Evolutionary conservation across 106 monocot genomes (phyloP).

Genomic region (Acorus calamus): DNA sequence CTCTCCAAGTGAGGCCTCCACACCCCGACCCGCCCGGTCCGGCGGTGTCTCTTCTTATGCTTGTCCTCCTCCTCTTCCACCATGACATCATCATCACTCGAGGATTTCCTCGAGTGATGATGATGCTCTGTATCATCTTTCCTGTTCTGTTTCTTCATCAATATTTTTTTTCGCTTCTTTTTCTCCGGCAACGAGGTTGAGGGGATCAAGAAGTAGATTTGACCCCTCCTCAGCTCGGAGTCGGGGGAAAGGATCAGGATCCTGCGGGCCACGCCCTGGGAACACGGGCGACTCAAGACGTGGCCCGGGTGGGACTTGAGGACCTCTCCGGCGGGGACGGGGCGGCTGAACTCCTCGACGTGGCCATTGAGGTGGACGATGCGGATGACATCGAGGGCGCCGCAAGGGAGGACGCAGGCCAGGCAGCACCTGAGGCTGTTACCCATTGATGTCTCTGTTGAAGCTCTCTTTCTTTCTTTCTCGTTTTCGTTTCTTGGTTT

Average conservation of each 20-base stretch:
- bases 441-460: conserved; percentile 24
- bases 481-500: too few species aligned
- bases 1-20: conserved; percentile 41
- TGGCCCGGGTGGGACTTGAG: conserved; percentile 36
- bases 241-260: conserved; percentile 27
- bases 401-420: conserved; percentile 46
- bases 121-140: neutral
- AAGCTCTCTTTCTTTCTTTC: neutral
- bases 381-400: conserved; percentile 42
- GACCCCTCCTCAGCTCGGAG: conserved; percentile 32
- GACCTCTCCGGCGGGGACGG: conserved; percentile 33
- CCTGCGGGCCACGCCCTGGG: conserved; percentile 4
- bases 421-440: conserved; percentile 47
- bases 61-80: conserved; percentile 18
- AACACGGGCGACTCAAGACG: conserved; percentile 31
- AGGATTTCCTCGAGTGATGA: neutral
- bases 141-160: neutral
- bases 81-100: conserved; percentile 2
- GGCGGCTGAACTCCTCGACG: conserved; percentile 36
- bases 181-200: neutral
- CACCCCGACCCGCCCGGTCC: conserved; percentile 18
- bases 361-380: conserved; percentile 45
- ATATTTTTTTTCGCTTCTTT: conserved; percentile 14
- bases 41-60: neutral
- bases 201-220: conserved; percentile 50